Evolutionary conservation across 2,329 filamentous ascomycete species (phyloP).

Genomic region (Colletotrichum tabaci): DNA sequence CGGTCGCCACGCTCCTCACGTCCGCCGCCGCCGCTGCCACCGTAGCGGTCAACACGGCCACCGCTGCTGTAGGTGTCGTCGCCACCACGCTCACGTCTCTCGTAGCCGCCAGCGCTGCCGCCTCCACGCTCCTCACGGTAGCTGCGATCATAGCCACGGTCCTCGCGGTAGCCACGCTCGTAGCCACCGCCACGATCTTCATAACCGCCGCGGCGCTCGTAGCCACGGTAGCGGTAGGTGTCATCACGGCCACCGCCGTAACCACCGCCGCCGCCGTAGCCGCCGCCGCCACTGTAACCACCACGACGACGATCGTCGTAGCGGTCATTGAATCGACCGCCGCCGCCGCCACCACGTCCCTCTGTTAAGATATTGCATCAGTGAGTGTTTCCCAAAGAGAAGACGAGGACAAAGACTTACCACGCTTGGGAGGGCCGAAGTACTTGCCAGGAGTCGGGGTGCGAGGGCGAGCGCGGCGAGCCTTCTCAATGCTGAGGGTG

Average conservation of each 20-base stretch:
- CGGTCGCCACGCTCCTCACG: conserved; percentile 62
- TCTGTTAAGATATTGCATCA: conserved; percentile 37
- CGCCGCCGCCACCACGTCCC: conserved; percentile 64
- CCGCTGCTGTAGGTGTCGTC: conserved; percentile 58
- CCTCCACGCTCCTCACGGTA: conserved; percentile 65
- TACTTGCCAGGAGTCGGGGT: conserved; percentile 99
- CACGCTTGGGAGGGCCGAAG: conserved; percentile 97
- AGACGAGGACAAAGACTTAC: conserved; percentile 66
- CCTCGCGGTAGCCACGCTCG: conserved; percentile 67
- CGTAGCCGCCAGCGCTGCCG: conserved; percentile 59
- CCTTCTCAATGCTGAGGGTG: conserved; percentile 98
- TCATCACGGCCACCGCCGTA: conserved; percentile 67
- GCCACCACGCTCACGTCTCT: conserved; percentile 70
- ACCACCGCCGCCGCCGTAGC: conserved; percentile 55
- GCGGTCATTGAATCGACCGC: conserved; percentile 68
- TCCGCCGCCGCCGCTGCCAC: conserved; percentile 58
- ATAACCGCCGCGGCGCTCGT: conserved; percentile 59
- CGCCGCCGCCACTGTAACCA: conserved; percentile 64
- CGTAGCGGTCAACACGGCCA: conserved; percentile 59
- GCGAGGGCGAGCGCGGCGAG: conserved; percentile 92
- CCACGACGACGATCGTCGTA: conserved; percentile 78
- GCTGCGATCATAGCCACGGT: conserved; percentile 62
- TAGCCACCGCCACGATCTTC: conserved; percentile 57
- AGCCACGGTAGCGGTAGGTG: conserved; percentile 69
- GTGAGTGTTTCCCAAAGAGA: not conserved